Percentiles rank a stretch among this genome's conserved stretches.
Evolutionary conservation across 2,329 filamentous ascomycete genomes (phyloP).

Genomic region (Eutypa lata): DNA sequence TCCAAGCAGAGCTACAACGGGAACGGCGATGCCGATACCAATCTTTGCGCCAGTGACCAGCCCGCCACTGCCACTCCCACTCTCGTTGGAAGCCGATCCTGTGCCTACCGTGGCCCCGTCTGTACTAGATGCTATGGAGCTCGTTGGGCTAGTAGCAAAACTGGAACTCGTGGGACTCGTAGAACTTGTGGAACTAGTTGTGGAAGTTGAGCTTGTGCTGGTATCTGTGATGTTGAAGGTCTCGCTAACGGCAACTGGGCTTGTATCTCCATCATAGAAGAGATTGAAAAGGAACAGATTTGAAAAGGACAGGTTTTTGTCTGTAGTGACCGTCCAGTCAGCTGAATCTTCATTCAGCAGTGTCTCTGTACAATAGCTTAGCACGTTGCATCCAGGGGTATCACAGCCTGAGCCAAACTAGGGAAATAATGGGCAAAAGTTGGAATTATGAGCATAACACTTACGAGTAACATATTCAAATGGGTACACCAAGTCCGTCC

Average conservation of each 20-base stretch:
- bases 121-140: too few species aligned
- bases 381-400: too few species aligned
- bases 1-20: background rate
- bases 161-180: background rate
- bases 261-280: conserved; percentile 1
- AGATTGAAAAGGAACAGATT: conserved; percentile 1
- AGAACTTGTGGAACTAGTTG: background rate
- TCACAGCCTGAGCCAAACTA: too few species aligned
- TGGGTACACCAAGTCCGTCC: background rate
- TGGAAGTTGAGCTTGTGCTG: background rate
- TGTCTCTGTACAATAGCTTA: background rate
- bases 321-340: background rate
- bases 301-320: background rate
- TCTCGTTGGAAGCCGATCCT: too few species aligned
- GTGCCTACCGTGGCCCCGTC: too few species aligned
- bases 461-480: conserved; percentile 4
- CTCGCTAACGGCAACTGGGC: background rate
- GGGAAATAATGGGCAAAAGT: too few species aligned
- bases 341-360: background rate
- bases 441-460: background rate
- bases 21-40: background rate
- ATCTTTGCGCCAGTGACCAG: background rate
- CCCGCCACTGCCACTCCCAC: too few species aligned
- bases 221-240: conserved; percentile 2
- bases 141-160: background rate